Percentiles rank a stretch among this genome's conserved stretches.
Evolutionary conservation across 129 eudicot species (phyloP).

Genomic region (Logfia minima): DNA sequence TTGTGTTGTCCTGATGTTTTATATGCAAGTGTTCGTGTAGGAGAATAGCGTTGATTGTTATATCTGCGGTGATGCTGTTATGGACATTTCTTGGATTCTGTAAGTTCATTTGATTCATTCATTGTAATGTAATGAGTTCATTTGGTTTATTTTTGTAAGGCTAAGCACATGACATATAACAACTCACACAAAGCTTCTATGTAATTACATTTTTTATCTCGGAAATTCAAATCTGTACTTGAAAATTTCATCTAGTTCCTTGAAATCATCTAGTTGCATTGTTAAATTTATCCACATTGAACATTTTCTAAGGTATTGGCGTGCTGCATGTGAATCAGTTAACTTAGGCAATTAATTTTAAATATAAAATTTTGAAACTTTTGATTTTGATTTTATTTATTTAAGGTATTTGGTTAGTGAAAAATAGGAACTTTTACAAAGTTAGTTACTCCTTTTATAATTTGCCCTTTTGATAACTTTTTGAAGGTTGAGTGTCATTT

Average conservation of each 20-base stretch:
- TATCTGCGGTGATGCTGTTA: conserved; percentile 80
- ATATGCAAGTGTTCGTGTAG: conserved; percentile 43
- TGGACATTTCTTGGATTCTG: conserved; percentile 83
- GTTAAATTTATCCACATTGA: too few relatives aligned
- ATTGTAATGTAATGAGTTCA: not conserved
- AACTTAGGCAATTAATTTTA: too few relatives aligned
- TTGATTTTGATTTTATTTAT: too few relatives aligned
- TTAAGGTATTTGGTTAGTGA: too few relatives aligned
- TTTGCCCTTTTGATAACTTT: not conserved
- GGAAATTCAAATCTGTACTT: not conserved
- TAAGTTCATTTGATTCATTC: conserved; percentile 39
- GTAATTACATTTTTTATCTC: too few relatives aligned
- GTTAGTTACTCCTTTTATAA: not conserved
- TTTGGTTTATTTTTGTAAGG: not conserved
- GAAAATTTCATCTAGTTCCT: too few relatives aligned
- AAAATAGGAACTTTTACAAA: too few relatives aligned
- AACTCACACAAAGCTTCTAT: too few relatives aligned
- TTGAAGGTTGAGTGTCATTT: conserved; percentile 2
- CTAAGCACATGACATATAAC: not conserved
- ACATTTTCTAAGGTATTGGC: too few relatives aligned
- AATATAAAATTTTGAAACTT: too few relatives aligned
- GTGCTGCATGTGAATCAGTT: too few relatives aligned
- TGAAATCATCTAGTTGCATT: too few relatives aligned
- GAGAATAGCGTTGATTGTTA: conserved; percentile 73
- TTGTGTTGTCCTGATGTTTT: conserved; percentile 6